Conservation (phyloP, 2,329 filamentous ascomycete species). For the Chaetomiaceae sp. region DNA sequence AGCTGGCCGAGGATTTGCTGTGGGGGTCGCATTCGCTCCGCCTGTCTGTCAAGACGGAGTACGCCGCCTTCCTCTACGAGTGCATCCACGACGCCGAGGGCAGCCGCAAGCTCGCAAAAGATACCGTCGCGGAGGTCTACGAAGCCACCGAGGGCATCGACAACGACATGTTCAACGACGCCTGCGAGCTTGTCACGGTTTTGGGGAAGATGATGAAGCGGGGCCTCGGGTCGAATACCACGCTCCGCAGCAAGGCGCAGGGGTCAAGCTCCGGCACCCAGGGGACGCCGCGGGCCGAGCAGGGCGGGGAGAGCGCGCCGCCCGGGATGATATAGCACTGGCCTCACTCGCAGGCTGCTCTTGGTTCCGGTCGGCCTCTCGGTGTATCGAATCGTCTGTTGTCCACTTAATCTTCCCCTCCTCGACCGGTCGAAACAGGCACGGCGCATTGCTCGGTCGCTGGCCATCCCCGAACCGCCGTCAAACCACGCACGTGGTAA, state of each 20-base stretch:
- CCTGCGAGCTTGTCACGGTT: conserved; percentile 78
- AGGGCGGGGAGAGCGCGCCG: conserved; percentile 12
- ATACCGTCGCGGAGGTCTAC: conserved; percentile 85
- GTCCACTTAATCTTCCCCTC: not conserved
- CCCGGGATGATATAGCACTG: conserved; percentile 22
- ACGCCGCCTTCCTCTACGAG: conserved; percentile 88
- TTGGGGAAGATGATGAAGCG: conserved; percentile 85
- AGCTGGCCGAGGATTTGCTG: conserved; percentile 67
- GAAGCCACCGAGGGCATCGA: conserved; percentile 88
- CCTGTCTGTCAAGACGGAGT: conserved; percentile 85
- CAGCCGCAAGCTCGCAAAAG: conserved; percentile 70
- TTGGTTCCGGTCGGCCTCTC: not conserved
- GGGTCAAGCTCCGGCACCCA: conserved; percentile 27
- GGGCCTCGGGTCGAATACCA: conserved; percentile 42
- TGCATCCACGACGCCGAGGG: conserved; percentile 76
- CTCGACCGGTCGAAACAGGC: not conserved
- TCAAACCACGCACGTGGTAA: too few species aligned
- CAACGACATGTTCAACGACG: conserved; percentile 90
- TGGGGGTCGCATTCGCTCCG: conserved; percentile 86
- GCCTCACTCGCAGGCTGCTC: not conserved
- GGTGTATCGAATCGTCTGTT: not conserved
- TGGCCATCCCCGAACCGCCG: too few species aligned
- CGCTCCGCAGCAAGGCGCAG: conserved; percentile 30
- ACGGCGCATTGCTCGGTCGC: too few species aligned
- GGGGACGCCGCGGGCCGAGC: conserved; percentile 19